These are phyloP conservation scores for Neurospora sublineolata DNA, from an alignment of 495 filamentous ascomycete genomes.

Conservation along the genomic window DNA sequence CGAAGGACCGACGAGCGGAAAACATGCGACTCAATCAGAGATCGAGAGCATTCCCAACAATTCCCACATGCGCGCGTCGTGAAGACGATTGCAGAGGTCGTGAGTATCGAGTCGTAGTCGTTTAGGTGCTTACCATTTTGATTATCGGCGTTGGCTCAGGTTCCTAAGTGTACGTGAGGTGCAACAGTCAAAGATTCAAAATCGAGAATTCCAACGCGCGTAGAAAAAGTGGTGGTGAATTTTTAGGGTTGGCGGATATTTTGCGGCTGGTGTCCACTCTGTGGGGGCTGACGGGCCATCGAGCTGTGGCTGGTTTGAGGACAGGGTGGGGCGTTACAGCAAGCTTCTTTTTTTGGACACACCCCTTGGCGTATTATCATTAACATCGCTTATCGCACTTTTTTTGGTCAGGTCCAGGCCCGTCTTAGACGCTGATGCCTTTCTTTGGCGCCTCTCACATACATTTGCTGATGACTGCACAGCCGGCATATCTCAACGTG, in stretches of 20 bases:
- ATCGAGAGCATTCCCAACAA: conserved; percentile 11
- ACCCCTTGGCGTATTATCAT: neutral
- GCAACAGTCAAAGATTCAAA: conserved; percentile 13
- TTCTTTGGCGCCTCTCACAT: neutral
- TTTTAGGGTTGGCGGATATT: conserved; percentile 19
- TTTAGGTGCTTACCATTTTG: conserved; percentile 36
- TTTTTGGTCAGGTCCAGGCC: neutral
- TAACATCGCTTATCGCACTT: neutral
- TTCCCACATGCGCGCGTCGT: neutral
- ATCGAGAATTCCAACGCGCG: conserved; percentile 3
- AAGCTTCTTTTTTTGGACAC: neutral
- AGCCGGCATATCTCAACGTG: neutral
- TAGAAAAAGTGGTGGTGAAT: conserved; percentile 22
- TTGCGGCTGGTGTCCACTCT: conserved; percentile 8
- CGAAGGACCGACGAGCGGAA: conserved; percentile 37
- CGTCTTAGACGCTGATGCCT: neutral
- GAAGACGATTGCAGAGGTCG: conserved; percentile 8
- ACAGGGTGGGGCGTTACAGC: neutral
- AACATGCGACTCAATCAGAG: conserved; percentile 31
- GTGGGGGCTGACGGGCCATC: neutral
- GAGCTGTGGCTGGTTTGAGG: conserved; percentile 2
- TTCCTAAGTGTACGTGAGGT: conserved; percentile 14
- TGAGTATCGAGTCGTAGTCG: conserved; percentile 9
- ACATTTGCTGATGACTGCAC: neutral
- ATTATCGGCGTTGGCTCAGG: conserved; percentile 22